A percentile compares a stretch with the other conserved stretches of the same genome.
Evolutionary conservation across 202 grass and related monocot species (phyloP).

Genomic region (Zoysia matrella): DNA sequence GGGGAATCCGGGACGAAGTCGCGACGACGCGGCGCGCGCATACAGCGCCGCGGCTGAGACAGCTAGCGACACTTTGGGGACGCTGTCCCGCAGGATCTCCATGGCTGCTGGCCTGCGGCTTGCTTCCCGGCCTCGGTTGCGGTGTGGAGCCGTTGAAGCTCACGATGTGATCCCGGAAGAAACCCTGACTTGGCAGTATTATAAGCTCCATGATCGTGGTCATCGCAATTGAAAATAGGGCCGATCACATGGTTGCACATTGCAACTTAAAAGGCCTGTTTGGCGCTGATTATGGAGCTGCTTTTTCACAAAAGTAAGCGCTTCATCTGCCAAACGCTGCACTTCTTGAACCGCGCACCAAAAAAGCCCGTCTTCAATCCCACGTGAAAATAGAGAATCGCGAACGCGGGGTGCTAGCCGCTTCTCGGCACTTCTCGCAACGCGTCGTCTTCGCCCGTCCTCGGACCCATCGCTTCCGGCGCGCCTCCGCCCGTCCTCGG

Average conservation of each 20-base stretch:
- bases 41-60: constrained; percentile 36
- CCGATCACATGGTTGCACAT: background rate
- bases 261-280: background rate
- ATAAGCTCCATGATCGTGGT: background rate
- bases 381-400: no score
- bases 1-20: constrained; percentile 36
- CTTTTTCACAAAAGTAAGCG: no score
- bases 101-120: background rate
- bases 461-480: no score
- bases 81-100: constrained; percentile 31
- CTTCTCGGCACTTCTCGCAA: no score
- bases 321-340: no score
- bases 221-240: background rate
- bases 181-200: background rate
- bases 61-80: constrained; percentile 7
- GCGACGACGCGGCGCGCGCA: constrained; percentile 36
- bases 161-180: background rate
- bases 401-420: no score
- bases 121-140: background rate
- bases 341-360: no score
- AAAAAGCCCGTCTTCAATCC: no score
- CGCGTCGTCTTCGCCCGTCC: no score
- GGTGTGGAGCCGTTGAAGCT: background rate
- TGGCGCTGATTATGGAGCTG: no score
- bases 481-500: no score